Percentiles rank a stretch among this genome's conserved stretches.
Evolutionary conservation across 1,139 yeast species (phyloP).

Genomic region (Pichia sp.): DNA sequence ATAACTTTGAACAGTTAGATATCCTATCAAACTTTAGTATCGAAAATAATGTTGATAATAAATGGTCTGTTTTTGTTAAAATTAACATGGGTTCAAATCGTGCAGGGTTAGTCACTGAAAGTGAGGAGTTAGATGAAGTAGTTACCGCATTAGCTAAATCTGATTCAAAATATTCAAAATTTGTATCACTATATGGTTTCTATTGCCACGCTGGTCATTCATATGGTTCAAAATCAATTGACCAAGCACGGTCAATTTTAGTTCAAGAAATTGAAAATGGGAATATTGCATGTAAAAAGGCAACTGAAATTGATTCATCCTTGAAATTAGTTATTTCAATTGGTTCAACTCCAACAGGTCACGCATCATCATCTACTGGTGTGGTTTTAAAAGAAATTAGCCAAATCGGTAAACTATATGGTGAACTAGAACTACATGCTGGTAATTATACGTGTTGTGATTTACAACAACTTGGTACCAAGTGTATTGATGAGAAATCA

Average conservation of each 20-base stretch:
- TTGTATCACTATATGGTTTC: slow-evolving; percentile 53
- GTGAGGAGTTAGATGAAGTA: slow-evolving; percentile 21
- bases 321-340: slow-evolving; percentile 43
- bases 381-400: slow-evolving; percentile 24
- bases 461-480: slow-evolving; percentile 68
- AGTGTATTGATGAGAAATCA: slow-evolving; percentile 41
- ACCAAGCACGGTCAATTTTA: slow-evolving; percentile 43
- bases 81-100: slow-evolving; percentile 57
- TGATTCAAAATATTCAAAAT: slow-evolving; percentile 21
- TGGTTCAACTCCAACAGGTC: slow-evolving; percentile 82
- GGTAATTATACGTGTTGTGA: slow-evolving; percentile 74
- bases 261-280: slow-evolving; percentile 53
- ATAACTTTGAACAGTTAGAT: slow-evolving; percentile 50
- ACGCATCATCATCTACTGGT: slow-evolving; percentile 39
- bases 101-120: slow-evolving; percentile 45
- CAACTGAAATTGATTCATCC: slow-evolving; percentile 29
- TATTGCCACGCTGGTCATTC: slow-evolving; percentile 82
- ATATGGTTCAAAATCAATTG: slow-evolving; percentile 43
- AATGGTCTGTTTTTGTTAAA: slow-evolving; percentile 54
- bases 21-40: slow-evolving; percentile 36
- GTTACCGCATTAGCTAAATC: slow-evolving; percentile 28
- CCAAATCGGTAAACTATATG: slow-evolving; percentile 25
- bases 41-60: slow-evolving; percentile 16
- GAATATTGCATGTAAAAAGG: slow-evolving; percentile 44
- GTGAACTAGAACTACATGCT: slow-evolving; percentile 64